Percentiles rank a stretch among this genome's conserved stretches.
phyloP scores from a whole-genome alignment of 192 early-diverging fungal genomes.

The Ambispora gerdemannii region DNA sequence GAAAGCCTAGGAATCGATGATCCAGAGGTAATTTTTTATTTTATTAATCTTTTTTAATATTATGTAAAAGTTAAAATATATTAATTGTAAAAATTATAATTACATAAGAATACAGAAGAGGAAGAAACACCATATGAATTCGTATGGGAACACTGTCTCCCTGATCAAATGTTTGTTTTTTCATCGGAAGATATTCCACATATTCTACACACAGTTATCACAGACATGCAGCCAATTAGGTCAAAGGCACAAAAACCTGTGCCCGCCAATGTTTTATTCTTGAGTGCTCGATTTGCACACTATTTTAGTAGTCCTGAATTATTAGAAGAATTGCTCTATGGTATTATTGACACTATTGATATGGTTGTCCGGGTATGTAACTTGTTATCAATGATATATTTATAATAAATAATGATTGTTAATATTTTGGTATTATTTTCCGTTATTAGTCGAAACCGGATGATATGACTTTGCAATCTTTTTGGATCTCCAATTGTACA shows the following conservation, averaged over 20 bases:
- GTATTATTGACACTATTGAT: conserved; percentile 55
- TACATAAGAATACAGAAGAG: conserved; percentile 30
- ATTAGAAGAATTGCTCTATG: conserved; percentile 64
- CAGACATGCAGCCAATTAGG: conserved; percentile 59
- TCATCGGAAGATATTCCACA: conserved; percentile 64
- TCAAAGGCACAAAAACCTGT: conserved; percentile 62
- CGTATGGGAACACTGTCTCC: conserved; percentile 77
- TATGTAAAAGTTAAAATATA: not conserved
- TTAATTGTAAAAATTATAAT: not conserved
- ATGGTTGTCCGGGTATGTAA: conserved; percentile 49
- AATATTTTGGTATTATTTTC: conserved; percentile 9
- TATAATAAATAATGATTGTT: not conserved
- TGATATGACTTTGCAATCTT: conserved; percentile 63
- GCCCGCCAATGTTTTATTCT: conserved; percentile 83
- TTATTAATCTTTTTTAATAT: not conserved
- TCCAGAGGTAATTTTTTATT: conserved; percentile 31
- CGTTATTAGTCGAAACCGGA: conserved; percentile 41
- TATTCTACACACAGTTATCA: conserved; percentile 72
- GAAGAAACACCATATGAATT: conserved; percentile 51
- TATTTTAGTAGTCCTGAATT: conserved; percentile 74
- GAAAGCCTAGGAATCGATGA: conserved; percentile 40
- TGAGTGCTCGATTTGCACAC: conserved; percentile 85
- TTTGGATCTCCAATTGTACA: conserved; percentile 84
- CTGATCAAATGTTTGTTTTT: conserved; percentile 97
- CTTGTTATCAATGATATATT: not conserved